Evolutionary conservation across 2,329 filamentous ascomycete species (phyloP).

Genomic region (Cryphonectria parasitica): DNA sequence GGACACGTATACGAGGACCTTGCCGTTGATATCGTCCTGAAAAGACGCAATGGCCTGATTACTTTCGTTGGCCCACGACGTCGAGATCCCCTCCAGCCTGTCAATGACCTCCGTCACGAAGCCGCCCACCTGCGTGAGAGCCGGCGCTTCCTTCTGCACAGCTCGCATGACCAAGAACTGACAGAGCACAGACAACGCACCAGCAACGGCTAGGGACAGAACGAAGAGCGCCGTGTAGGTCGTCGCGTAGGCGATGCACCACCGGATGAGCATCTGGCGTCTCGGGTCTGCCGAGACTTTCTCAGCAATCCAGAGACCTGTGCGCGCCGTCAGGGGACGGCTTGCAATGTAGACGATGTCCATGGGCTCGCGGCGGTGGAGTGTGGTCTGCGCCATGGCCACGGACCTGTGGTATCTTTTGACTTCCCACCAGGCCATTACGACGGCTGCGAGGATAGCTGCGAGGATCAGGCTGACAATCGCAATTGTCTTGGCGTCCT

Average conservation of each 20-base stretch:
- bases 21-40: conserved; percentile 73
- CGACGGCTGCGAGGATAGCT: conserved; percentile 71
- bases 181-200: conserved; percentile 80
- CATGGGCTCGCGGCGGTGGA: conserved; percentile 74
- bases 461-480: conserved; percentile 73
- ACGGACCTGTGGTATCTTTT: conserved; percentile 75
- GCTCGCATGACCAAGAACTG: conserved; percentile 77
- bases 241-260: conserved; percentile 87
- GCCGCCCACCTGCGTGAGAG: conserved; percentile 74
- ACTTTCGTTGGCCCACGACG: conserved; percentile 74
- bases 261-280: conserved; percentile 74
- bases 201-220: conserved; percentile 78
- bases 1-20: conserved; percentile 86
- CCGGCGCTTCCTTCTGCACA: conserved; percentile 76
- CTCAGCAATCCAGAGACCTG: conserved; percentile 72
- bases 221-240: conserved; percentile 85
- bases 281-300: conserved; percentile 60
- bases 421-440: conserved; percentile 82
- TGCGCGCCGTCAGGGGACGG: conserved; percentile 73
- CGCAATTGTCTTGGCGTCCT: conserved; percentile 73
- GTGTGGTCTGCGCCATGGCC: conserved; percentile 67
- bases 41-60: conserved; percentile 66
- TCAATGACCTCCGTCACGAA: conserved; percentile 79
- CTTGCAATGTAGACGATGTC: conserved; percentile 89
- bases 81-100: conserved; percentile 74